Base-by-base conservation (phyloP, 2,329 filamentous ascomycete genomes). In the Dactylellina haptotyla region DNA sequence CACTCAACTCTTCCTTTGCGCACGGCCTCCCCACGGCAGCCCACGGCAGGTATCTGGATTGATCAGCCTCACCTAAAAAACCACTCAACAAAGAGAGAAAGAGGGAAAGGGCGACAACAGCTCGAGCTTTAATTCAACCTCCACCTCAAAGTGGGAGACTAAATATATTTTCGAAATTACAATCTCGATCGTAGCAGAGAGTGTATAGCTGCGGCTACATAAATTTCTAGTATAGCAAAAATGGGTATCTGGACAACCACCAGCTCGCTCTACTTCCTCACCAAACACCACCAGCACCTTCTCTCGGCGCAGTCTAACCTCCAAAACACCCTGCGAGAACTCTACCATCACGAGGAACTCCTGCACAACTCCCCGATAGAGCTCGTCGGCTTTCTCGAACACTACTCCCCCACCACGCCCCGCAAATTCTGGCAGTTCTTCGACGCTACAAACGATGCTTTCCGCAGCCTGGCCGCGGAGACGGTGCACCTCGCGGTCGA, bases 301-400 rank as follows among this genome's bases (percentile, higher is more conserved):
- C 69, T 73, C 54, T 73, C 69, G 45, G 69, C 69, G 14, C 69
- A 73, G 32, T 16, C 45, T 2, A 73, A 73, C 48, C 69, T 73
- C 37, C 69, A 73, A 51, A 50, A 61, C 39, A 73, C 69, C 30
- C 61, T 73, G n/a, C 69, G 69, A 18, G 61, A 73, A 43, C 69
- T 73, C 61, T 73, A 73, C 61, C 69, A 73, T 32, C 69, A 73
- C 56, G 69, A 73, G 54, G 61, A 73, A 62, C 54, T 73, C n/a
- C 69, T 73, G 4, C 69, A 73, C 23, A 26, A 37, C 39, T 66
- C 61, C 20, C 61, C 69, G 1, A 26, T 53, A 16, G 69, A 73
- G 50, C 61, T 73, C 4, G 32, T 66, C 46, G 30, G 34, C 12
- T 66, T 66, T 54, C 54, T 73, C 9, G 32, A 20, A 45, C 37